Evolutionary conservation across 495 filamentous ascomycete species (phyloP).

Genomic region (Neurospora sp.): DNA sequence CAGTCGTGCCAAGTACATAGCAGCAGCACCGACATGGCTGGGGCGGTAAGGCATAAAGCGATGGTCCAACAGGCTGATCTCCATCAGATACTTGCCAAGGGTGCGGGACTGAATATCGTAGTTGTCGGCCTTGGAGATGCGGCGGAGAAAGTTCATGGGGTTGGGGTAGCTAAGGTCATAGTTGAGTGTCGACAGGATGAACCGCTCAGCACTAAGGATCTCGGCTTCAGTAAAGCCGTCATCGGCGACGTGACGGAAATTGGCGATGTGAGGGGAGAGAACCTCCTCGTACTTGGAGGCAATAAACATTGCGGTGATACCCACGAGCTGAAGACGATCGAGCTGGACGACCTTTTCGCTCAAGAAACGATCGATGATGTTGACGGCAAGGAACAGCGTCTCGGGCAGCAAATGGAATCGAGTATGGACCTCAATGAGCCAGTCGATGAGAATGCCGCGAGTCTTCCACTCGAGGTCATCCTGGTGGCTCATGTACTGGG

Average conservation of each 20-base stretch:
- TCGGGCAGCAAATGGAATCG: conserved; percentile 96
- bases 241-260: conserved; percentile 94
- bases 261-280: conserved; percentile 87
- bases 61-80: conserved; percentile 91
- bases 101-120: conserved; percentile 97
- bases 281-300: conserved; percentile 99
- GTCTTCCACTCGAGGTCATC: conserved; percentile 96
- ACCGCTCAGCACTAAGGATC: conserved; percentile 93
- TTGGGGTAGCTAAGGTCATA: conserved; percentile 99
- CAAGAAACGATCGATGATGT: conserved; percentile 96
- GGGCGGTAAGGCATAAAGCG: conserved; percentile 79
- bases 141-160: conserved; percentile 97
- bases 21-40: conserved; percentile 79
- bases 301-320: conserved; percentile 98
- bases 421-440: conserved; percentile 96
- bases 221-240: conserved; percentile 94
- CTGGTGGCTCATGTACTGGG: conserved; percentile 88
- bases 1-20: conserved; percentile 89
- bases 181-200: conserved; percentile 78
- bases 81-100: conserved; percentile 95
- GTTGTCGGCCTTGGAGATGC: conserved; percentile 96
- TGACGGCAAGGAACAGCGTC: conserved; percentile 92
- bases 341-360: conserved; percentile 88
- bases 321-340: conserved; percentile 90
- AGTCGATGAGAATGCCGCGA: conserved; percentile 93